Evolutionary conservation across 768 basidiomycete species (phyloP), one percentile per base, ranked within the genome.

Genomic region (Pleurotus sapidus): DNA sequence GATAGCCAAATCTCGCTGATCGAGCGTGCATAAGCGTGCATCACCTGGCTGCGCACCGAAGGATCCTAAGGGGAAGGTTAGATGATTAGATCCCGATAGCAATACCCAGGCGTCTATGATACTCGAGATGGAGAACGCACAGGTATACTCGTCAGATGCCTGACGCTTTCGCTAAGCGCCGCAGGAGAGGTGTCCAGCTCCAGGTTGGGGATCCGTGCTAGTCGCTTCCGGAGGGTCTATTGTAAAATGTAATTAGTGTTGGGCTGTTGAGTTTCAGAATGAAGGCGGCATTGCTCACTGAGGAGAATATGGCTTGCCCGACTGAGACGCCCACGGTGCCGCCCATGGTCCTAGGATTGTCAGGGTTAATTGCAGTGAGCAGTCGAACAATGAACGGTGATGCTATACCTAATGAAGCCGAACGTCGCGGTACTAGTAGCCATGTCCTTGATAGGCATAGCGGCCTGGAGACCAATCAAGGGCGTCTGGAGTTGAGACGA

Each of bases 401-500:
- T 17, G 15, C 57, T 71, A 27, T 66, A 86, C 83, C 88, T 79
- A 60, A 93, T 72, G 65, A 94, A 87, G 18, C 82, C 81, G 64
- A 87, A 88, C 0, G 84, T 84, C 1, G 81, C 74, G 0, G 91
- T 91, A 54, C 84, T 84, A 1, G 91, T 91, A 2, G 91, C 90
- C 90, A 93, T 91, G 61, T 93, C 90, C 63, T 84, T 86, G 14
- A 91, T 64, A 0, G 93, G 93, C 91, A 95, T 95, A 0, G 91
- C 87, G 1, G 91, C 89, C 71, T 94, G 92, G 12, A 94, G 70
- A 12, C 78, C 88, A 50, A 92, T 84, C 5, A 91, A 70, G 0
- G 89, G 90, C 4, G 77, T 76, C 83, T 87, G 63, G 43, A 55
- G 60, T 37, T 60, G 40, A 59, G 14, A 23, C 17, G 30, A 15